Evolutionary conservation across 306 rosid species (phyloP).

Genomic region (Nissolia schottii): DNA sequence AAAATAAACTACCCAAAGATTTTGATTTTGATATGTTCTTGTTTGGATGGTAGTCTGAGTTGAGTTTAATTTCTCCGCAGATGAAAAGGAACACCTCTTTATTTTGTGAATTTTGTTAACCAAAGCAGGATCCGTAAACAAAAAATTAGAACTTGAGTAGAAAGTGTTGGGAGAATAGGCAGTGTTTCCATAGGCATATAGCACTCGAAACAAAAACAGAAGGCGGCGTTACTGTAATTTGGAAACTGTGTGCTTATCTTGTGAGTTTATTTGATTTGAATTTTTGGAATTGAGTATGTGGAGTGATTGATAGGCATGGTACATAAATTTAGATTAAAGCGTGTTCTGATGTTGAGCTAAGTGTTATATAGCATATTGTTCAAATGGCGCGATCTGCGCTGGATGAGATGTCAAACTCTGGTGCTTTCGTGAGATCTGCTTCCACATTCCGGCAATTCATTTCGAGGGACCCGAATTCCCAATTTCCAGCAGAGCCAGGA

Average conservation of each 20-base stretch:
- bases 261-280: no score
- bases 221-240: not conserved
- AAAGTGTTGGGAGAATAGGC: not conserved
- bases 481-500: slow-evolving; percentile 69
- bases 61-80: not conserved
- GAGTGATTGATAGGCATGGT: not conserved
- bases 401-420: slow-evolving; percentile 69
- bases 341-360: not conserved
- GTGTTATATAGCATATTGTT: slow-evolving; percentile 30
- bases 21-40: not conserved
- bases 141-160: not conserved
- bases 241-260: not conserved
- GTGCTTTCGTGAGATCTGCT: slow-evolving; percentile 84
- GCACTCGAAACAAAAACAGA: not conserved
- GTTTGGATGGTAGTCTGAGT: not conserved
- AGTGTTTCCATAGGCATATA: not conserved
- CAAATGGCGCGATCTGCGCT: slow-evolving; percentile 69
- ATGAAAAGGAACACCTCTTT: not conserved
- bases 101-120: not conserved
- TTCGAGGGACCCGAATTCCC: slow-evolving; percentile 51
- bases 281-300: not conserved
- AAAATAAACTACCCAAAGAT: not conserved
- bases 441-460: slow-evolving; percentile 64
- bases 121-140: not conserved
- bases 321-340: not conserved